Base-by-base conservation (phyloP, 192 early-diverging fungal genomes). In the Tieghemiomyces parasiticus region DNA sequence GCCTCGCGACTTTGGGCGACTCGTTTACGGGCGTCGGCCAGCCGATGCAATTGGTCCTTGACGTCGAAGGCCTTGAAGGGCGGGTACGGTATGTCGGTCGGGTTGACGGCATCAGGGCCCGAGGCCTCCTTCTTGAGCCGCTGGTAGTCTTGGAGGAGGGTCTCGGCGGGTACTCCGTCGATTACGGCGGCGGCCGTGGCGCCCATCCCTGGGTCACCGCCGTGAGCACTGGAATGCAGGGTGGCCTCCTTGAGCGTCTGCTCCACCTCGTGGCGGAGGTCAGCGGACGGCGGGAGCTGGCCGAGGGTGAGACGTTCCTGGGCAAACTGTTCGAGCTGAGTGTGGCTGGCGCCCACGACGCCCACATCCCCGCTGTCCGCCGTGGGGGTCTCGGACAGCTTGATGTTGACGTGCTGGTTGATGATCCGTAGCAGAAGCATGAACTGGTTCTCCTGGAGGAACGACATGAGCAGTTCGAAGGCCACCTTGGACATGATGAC, bases 381-480 rank as follows among this genome's bases (percentile, higher is more conserved):
- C 3, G 16, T 16, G n/a, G 30, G 26, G 8, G 4, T 4, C 3
- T 54, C 52, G 4, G 12, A 3, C 26, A 54, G 80, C 64, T 81
- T 70, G 29, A 99, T 93, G 59, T 85, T 83, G 26, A 97, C 53
- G 58, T 94, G 82, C 71, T 95, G 89, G 67, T 99, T 95, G 45
- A 95, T 81, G 28, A 97, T 79, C 65, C 91, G 76, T 63, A 95
- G 80, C 46, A 99, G 61, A 44, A 92, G 71, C 65, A 87, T 88
- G 53, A 85, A 88, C 52, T 88, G 83, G 74, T 91, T 91, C 61
- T 97, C 92, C 70, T 95, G 90, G 62, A 99, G 69, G 66, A 89
- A 97, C 58, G 84, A 79, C 51, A 96, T 65, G 54, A 97, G 78
- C 24, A 99, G 80, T 69, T 92, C 89, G 62, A 88, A 90, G 0